Base-by-base conservation (phyloP, 2,329 filamentous ascomycete genomes). In the Proliferodiscus dingleyae region DNA sequence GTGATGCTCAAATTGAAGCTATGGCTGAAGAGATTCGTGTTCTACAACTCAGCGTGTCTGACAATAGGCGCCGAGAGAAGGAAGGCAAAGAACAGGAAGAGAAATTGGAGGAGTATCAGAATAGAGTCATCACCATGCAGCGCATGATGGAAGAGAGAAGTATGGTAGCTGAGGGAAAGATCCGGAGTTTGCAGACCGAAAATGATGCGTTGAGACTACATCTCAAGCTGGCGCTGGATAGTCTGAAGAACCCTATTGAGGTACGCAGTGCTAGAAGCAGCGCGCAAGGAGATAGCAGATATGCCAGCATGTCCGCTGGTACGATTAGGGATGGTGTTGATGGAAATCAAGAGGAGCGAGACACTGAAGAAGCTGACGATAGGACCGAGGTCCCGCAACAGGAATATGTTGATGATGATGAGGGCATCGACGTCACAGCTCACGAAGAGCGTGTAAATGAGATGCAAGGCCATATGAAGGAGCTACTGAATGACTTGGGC, bases 1-100 rank as follows among this genome's bases (percentile, higher is more conserved):
- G 94, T 54, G 93, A 98, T 66, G 89, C 89, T 3, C 89, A 97
- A 67, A 95, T 98, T 59, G 74, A 80, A 1, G 87, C 89, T 61
- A 97, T 98, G 93, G 85, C 89, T 8, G 91, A 95, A 61, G 93
- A 94, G 55, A 98, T 98, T 56, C 87, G 89, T 16, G 69, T 75
- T 22, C 74, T 98, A 41, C 91, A 97, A 65, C 75, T 95, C 51
- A 88, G 72, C 7, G 80, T 85, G 19, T 79, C 77, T 8, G 80
- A 87, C 60, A 78, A 73, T 41, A 70, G 73, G 52, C 80, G 74
- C 57, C 80, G 76, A 42, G 88, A 93, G 67, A 84, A 87, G 63
- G 87, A 90, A 58, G 85, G 81, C 45, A 59, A 57, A 43, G 61
- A 62, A 23, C 83, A 88, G 54, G 87, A 89, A 53, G 88, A 93